phyloP scores from a whole-genome alignment of 208 protist genomes.

The Histomonas meleagridis region DNA sequence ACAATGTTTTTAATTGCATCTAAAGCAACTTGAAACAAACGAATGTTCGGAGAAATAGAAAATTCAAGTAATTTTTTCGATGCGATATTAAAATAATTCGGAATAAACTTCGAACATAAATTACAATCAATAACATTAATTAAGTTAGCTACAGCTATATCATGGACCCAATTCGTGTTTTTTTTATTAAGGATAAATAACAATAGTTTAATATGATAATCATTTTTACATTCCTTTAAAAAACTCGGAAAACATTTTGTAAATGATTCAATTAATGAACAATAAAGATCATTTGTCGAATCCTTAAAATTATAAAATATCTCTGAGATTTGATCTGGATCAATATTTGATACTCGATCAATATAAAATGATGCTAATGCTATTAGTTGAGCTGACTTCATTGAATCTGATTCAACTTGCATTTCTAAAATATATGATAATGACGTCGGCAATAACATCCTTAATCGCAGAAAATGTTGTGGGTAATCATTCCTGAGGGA shows the following conservation, averaged over 20 bases:
- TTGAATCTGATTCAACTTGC: not conserved
- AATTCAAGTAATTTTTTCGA: not conserved
- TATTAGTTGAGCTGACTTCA: not conserved
- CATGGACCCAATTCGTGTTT: slow-evolving; percentile 21
- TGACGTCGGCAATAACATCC: not conserved
- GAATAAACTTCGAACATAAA: not conserved
- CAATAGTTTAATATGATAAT: not conserved
- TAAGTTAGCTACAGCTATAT: not conserved
- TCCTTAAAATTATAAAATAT: not conserved
- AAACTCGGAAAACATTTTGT: not conserved
- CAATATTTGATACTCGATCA: not conserved
- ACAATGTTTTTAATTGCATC: not conserved
- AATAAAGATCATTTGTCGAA: slow-evolving; percentile 12
- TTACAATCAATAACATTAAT: not conserved
- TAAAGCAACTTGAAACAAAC: not conserved
- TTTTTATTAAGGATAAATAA: not conserved
- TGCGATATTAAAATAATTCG: not conserved
- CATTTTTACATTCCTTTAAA: not conserved
- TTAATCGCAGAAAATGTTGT: not conserved
- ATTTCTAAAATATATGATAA: not conserved
- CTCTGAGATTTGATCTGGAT: not conserved
- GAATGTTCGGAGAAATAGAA: not conserved
- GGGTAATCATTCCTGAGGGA: not conserved
- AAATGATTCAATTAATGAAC: slow-evolving; percentile 3
- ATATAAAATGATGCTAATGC: not conserved